phyloP scores from a whole-genome alignment of 768 basidiomycete species.

The Leccinum imitatum region DNA sequence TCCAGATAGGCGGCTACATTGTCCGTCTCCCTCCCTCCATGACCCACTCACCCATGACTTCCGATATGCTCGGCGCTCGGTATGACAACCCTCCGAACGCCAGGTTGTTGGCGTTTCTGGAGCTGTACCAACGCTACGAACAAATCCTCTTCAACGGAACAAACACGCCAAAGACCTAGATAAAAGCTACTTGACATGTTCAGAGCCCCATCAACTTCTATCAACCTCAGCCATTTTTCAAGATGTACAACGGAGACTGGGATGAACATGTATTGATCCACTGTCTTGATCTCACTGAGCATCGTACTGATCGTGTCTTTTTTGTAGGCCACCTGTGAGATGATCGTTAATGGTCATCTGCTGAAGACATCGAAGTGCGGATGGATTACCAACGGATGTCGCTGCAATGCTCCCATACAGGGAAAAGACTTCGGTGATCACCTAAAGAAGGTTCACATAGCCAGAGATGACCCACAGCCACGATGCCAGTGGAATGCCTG shows the following conservation, averaged over 20 bases:
- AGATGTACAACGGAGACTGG: slow-evolving; percentile 14
- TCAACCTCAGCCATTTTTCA: background rate
- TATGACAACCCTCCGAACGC: too few relatives aligned
- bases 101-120: slow-evolving; percentile 16
- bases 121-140: slow-evolving; percentile 14
- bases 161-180: background rate
- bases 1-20: background rate
- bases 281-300: background rate
- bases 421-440: slow-evolving; percentile 20
- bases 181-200: slow-evolving; percentile 8
- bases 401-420: slow-evolving; percentile 5
- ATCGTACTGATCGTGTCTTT: background rate
- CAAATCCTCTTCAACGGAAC: slow-evolving; percentile 1
- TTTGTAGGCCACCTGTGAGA: slow-evolving; percentile 8
- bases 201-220: background rate
- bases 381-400: slow-evolving; percentile 13
- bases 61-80: slow-evolving; percentile 1
- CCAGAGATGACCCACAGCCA: background rate
- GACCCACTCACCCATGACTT: background rate
- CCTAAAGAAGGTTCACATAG: slow-evolving; percentile 13
- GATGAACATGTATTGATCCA: slow-evolving; percentile 12
- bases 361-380: slow-evolving; percentile 3
- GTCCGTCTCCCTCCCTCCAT: background rate
- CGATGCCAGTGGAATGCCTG: slow-evolving; percentile 21
- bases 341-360: slow-evolving; percentile 7